Evolutionary conservation across 2,329 filamentous ascomycete genomes (phyloP).

Genomic region (Shiraia bambusicola): DNA sequence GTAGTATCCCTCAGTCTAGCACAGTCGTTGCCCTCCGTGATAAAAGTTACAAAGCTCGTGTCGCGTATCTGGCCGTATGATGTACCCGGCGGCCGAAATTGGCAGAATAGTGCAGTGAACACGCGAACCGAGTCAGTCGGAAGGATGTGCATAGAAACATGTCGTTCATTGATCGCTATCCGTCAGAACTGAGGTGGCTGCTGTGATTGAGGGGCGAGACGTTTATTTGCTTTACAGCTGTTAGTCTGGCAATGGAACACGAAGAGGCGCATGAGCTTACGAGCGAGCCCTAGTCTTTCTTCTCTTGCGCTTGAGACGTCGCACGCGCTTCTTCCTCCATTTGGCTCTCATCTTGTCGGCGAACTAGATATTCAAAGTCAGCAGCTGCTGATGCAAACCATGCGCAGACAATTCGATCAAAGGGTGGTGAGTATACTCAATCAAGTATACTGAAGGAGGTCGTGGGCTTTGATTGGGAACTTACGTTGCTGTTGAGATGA

Average conservation of each 20-base stretch:
- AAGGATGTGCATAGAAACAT: conserved; percentile 29
- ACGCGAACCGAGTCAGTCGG: conserved; percentile 21
- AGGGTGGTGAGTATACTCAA: conserved; percentile 20
- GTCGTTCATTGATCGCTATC: conserved; percentile 30
- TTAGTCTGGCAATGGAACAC: conserved; percentile 9
- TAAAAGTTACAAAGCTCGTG: conserved; percentile 27
- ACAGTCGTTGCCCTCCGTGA: conserved; percentile 25
- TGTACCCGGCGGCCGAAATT: conserved; percentile 21
- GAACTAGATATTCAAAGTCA: conserved; percentile 35
- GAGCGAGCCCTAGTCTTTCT: conserved; percentile 99
- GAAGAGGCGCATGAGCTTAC: conserved; percentile 59
- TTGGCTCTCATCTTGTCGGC: conserved; percentile 80
- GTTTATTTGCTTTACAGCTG: conserved; percentile 49
- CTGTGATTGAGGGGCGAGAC: conserved; percentile 48
- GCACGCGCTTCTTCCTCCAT: conserved; percentile 99
- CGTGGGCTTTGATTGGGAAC: conserved; percentile 17
- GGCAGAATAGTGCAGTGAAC: conserved; percentile 25
- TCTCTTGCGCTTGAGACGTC: conserved; percentile 99
- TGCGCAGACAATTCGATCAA: conserved; percentile 11
- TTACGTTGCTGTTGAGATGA: conserved; percentile 49
- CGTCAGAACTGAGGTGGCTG: conserved; percentile 35
- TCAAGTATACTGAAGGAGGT: conserved; percentile 19
- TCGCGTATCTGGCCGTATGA: conserved; percentile 27
- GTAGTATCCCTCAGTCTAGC: conserved; percentile 28
- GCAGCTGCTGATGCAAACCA: conserved; percentile 19